Evolutionary conservation across 345 rosid species (phyloP).

Genomic region (Bruguiera sexangula): DNA sequence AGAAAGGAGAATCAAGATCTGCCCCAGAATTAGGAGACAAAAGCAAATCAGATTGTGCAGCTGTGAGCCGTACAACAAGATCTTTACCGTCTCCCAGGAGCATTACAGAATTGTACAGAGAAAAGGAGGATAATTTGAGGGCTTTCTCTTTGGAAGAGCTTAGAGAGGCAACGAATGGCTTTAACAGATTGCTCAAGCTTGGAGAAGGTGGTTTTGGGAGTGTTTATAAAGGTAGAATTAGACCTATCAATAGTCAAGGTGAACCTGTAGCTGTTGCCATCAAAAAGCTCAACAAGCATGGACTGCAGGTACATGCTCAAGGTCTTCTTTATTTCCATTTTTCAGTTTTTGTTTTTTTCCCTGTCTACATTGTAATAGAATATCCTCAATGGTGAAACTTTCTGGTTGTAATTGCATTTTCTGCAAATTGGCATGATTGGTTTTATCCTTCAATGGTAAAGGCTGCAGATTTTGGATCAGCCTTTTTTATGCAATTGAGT

Average conservation of each 20-base stretch:
- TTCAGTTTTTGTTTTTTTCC: not conserved
- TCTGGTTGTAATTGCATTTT: not conserved
- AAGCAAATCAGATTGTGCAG: conserved; percentile 14
- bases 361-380: not conserved
- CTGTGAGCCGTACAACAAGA: conserved; percentile 27
- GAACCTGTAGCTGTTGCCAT: conserved; percentile 60
- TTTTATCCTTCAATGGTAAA: no score
- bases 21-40: conserved; percentile 48
- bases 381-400: not conserved
- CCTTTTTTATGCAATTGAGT: no score
- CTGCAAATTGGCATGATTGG: no score
- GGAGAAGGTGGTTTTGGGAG: conserved; percentile 99
- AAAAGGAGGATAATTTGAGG: conserved; percentile 54
- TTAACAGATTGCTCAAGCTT: conserved; percentile 59
- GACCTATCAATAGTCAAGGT: conserved; percentile 31
- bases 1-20: conserved; percentile 37
- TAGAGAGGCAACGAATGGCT: conserved; percentile 62
- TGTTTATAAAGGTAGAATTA: conserved; percentile 73
- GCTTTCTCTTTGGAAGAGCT: conserved; percentile 68
- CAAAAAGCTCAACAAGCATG: conserved; percentile 72
- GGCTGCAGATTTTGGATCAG: no score
- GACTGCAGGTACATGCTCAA: conserved; percentile 61
- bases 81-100: conserved; percentile 62
- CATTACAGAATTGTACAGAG: conserved; percentile 57
- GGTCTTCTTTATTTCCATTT: not conserved